These are phyloP conservation scores for Exophiala alcalophila DNA, from an alignment of 2,329 filamentous ascomycete genomes.

Conservation along the genomic window DNA sequence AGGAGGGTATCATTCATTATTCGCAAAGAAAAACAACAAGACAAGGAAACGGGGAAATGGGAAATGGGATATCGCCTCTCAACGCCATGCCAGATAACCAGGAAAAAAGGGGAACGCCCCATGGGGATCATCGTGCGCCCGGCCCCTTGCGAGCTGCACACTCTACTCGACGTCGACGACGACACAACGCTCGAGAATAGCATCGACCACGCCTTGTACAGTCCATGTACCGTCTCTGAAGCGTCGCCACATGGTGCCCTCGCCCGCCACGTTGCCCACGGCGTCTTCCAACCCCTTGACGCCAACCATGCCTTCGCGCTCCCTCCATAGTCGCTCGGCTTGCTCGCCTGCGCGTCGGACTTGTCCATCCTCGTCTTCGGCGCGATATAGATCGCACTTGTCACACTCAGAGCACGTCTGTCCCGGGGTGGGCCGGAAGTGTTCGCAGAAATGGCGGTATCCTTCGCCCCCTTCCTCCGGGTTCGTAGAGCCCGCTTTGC, in stretches of 20 bases:
- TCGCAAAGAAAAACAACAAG: no score
- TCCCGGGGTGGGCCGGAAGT: constrained; percentile 81
- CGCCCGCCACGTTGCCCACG: constrained; percentile 26
- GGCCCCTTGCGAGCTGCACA: no score
- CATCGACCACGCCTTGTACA: constrained; percentile 41
- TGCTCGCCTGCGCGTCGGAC: constrained; percentile 66
- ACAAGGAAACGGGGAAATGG: no score
- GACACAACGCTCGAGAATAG: constrained; percentile 41
- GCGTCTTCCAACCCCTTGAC: constrained; percentile 28
- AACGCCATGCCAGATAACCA: no score
- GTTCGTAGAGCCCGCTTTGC: constrained; percentile 24
- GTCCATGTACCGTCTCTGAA: constrained; percentile 41
- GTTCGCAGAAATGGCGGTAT: constrained; percentile 93
- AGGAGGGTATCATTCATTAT: no score
- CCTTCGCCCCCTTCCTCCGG: constrained; percentile 60
- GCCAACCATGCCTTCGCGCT: constrained; percentile 53
- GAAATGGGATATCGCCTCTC: no score
- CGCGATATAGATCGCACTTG: constrained; percentile 69
- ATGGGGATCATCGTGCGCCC: no score
- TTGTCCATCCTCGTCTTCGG: constrained; percentile 70
- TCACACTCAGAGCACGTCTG: constrained; percentile 74
- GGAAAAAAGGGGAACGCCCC: no score
- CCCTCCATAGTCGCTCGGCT: constrained; percentile 69
- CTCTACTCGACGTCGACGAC: constrained; percentile 34
- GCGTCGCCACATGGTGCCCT: constrained; percentile 38